Percentiles rank a stretch among this genome's conserved stretches.
Conservation (phyloP, 192 early-diverging fungal genomes). For the Kickxella alabastrina region DNA sequence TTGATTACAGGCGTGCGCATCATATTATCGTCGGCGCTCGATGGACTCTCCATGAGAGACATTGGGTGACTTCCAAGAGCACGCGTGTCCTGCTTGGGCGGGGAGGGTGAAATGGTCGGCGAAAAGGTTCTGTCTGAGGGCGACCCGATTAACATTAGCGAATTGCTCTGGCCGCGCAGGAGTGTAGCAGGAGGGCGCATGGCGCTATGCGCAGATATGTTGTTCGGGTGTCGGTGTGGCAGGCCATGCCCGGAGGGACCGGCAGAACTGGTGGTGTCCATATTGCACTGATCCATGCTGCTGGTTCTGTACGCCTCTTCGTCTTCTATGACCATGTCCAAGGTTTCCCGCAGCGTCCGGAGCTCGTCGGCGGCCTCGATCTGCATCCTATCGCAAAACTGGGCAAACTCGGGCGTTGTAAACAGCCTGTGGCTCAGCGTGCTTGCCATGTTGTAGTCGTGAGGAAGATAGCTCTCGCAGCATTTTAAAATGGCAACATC, state of each 20-base stretch:
- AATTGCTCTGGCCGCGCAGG: neutral
- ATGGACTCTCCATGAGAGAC: conserved; percentile 23
- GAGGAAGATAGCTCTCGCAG: conserved; percentile 25
- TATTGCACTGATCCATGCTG: no score
- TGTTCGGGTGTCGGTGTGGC: no score
- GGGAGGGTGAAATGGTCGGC: conserved; percentile 44
- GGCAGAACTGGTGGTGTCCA: no score
- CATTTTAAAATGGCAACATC: conserved; percentile 42
- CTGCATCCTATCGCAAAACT: conserved; percentile 36
- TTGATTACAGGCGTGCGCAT: neutral
- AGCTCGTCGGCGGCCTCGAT: conserved; percentile 39
- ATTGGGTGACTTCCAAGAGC: neutral
- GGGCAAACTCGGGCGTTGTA: conserved; percentile 33
- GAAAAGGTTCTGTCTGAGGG: conserved; percentile 33
- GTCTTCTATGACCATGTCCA: conserved; percentile 16
- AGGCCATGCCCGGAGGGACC: no score
- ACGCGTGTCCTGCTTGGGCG: conserved; percentile 20
- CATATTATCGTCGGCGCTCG: conserved; percentile 2
- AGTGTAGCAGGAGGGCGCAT: conserved; percentile 9
- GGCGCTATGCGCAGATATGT: no score
- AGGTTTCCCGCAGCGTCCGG: conserved; percentile 23
- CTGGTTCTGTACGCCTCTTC: conserved; percentile 7
- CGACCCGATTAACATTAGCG: conserved; percentile 13
- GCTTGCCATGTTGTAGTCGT: conserved; percentile 9
- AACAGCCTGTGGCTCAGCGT: conserved; percentile 37